phyloP scores from a whole-genome alignment of 1,284 basidiomycete species.

The Ustilago tritici region DNA sequence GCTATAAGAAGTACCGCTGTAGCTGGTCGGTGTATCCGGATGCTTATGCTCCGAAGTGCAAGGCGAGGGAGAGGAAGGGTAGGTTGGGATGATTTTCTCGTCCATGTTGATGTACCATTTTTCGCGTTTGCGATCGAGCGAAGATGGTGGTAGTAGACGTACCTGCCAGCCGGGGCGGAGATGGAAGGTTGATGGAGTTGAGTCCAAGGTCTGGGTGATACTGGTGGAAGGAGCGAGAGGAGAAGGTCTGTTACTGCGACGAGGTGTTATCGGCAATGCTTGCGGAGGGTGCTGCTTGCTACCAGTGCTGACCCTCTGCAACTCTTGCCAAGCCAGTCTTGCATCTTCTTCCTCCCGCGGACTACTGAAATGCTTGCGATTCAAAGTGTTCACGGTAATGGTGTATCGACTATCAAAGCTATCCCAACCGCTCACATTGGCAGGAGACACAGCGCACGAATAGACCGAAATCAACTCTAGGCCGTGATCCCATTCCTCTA shows the following conservation, averaged over 20 bases:
- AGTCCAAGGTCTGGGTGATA: too few relatives aligned
- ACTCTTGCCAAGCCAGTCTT: too few relatives aligned
- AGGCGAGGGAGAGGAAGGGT: background rate
- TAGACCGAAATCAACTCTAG: background rate
- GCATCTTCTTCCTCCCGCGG: too few relatives aligned
- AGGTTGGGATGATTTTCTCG: conserved; percentile 2
- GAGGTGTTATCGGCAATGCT: too few relatives aligned
- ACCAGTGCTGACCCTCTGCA: too few relatives aligned
- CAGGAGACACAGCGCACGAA: background rate
- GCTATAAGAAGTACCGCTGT: background rate
- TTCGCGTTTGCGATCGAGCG: background rate
- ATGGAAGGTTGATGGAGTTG: background rate
- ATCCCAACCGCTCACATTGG: background rate
- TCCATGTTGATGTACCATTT: conserved; percentile 2
- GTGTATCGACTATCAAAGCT: too few relatives aligned
- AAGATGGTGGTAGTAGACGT: background rate
- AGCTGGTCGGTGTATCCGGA: background rate
- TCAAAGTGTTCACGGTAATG: too few relatives aligned
- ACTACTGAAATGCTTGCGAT: too few relatives aligned
- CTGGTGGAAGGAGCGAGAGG: background rate
- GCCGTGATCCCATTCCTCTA: conserved; percentile 8
- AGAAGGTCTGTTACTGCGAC: background rate
- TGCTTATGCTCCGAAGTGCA: background rate
- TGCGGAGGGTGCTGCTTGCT: too few relatives aligned
- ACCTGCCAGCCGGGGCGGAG: background rate